phyloP scores from a whole-genome alignment of 192 early-diverging fungal genomes.

The Coemansia sp. region DNA sequence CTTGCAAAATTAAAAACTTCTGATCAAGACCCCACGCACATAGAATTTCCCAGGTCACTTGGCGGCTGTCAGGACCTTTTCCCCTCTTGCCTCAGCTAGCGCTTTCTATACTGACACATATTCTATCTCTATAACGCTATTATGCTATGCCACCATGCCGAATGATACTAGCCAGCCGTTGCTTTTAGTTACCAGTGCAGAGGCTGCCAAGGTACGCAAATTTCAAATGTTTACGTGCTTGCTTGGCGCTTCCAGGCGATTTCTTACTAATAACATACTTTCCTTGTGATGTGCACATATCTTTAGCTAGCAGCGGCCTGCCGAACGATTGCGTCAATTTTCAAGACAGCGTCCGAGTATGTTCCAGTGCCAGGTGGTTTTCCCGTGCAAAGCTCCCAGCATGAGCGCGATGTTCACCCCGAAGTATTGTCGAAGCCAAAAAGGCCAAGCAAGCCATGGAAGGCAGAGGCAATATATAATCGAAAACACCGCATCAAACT shows the following conservation, averaged over 20 bases:
- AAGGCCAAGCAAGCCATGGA: not conserved
- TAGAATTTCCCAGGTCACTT: not conserved
- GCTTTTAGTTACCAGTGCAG: not conserved
- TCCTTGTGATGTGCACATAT: not conserved
- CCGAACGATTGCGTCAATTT: not conserved
- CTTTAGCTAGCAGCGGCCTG: slow-evolving; percentile 1
- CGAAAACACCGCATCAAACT: not conserved
- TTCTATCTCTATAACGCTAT: not conserved
- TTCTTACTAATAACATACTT: not conserved
- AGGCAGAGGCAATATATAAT: not conserved
- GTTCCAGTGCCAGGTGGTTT: not conserved
- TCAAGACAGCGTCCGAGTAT: not conserved
- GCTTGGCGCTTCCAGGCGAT: not conserved
- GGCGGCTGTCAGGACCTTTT: not conserved
- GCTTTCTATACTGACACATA: not conserved
- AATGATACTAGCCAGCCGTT: not conserved
- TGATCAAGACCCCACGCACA: not conserved
- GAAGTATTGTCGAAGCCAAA: not conserved
- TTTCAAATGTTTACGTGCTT: not conserved
- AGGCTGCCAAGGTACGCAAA: slow-evolving; percentile 2
- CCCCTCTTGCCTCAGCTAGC: not conserved
- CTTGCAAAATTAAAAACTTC: not conserved
- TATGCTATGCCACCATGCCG: not conserved
- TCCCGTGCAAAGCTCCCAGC: not conserved
- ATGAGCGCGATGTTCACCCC: not conserved